Evolutionary conservation across 306 rosid species (phyloP), one percentile per base, ranked within the genome.

Genomic region (Abrus pulchellus): DNA sequence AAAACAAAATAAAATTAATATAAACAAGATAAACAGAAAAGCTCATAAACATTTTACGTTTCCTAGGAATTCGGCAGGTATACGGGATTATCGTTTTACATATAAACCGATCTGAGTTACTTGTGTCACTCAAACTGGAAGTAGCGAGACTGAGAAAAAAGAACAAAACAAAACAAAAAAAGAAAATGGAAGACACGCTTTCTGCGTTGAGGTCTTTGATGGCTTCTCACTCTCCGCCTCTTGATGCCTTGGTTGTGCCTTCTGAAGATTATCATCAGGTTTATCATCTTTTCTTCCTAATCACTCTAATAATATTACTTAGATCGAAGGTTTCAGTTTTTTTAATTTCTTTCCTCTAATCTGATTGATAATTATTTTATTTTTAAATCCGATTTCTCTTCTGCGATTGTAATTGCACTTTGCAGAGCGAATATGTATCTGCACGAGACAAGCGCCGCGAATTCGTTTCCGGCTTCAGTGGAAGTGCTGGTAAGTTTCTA

Each of bases 261-360:
- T 96, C 99, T 5, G 98, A 96, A 87, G 99, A 96, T 80, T 91
- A 91, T 84, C 99, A 96, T 34, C 99, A 93, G 97, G 99, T 95
- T 27, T 50, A 1, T 36, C 64, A 6, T 30, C 3, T 5, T 68
- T 65, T 28, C 65, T 40, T 5, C 3, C 57, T 41, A 34, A 6
- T 71, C 72, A 32, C 52, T 54, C 0, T 13, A 3, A 49, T 64
- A 12, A 49, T 64, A 12, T 65, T 27, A 3, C 63, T 44, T 4
- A 3, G 65, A 71, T 73, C 43, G 28, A 44, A 53, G 33, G 0
- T 54, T 20, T 68, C 62, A 3, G 0, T 28, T 36, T 10, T 54
- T 34, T 68, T 2, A 20, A 2, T 12, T 52, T 44, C 32, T 41
- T 4, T 40, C 5, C 14, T 47, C 29, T 75, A 56, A 72, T 69